Evolutionary conservation across 352 stramenopile species (phyloP), one percentile per base, ranked within the genome.

Genomic region (Globisporangium iwayamae): DNA sequence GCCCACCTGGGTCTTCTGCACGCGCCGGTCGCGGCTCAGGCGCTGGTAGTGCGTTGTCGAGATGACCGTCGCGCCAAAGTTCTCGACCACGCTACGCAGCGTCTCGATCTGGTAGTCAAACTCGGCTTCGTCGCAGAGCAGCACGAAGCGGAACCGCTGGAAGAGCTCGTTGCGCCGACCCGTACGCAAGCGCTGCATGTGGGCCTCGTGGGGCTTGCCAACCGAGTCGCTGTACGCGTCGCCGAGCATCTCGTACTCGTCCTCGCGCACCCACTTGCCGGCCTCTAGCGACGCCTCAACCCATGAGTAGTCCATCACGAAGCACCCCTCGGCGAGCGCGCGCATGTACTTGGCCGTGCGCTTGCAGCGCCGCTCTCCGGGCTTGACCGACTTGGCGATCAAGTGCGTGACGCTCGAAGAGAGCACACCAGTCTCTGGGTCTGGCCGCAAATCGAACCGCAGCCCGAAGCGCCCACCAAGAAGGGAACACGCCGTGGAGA

Each of bases 291-390:
- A 93, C 8, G 79, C 81, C n/a, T 74, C 63, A 36, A 94, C 69
- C 87, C 87, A 96, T 48, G 73, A 72, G 59, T 91, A 82, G 51
- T 94, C 84, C 57, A 96, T 79, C 8, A 96, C 73, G 51, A 80
- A 93, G 32, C 60, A 78, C 8, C 83, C 83, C 66, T 94, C 80
- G 1, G 85, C 83, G 20, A 96, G 67, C 7, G 81, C 87, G 20
- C 83, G 83, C 87, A 96, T 93, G 72, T 93, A 94, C 72, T 93
- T 94, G 62, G 81, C 81, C 0, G 84, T 96, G 25, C 87, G 84
- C 56, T 91, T 90, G 62, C 87, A 96, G 30, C 85, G 83, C 36
- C 80, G 56, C 2, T 61, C 47, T 3, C 65, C 51, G 10, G 53
- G 28, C n/a, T 11, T 68, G 3, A 85, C 75, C 11, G 80, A 68